Evolutionary conservation across 23 red algal species (phyloP), one percentile per base, ranked within the genome.

Genomic region (Pyropia yezoensis): DNA sequence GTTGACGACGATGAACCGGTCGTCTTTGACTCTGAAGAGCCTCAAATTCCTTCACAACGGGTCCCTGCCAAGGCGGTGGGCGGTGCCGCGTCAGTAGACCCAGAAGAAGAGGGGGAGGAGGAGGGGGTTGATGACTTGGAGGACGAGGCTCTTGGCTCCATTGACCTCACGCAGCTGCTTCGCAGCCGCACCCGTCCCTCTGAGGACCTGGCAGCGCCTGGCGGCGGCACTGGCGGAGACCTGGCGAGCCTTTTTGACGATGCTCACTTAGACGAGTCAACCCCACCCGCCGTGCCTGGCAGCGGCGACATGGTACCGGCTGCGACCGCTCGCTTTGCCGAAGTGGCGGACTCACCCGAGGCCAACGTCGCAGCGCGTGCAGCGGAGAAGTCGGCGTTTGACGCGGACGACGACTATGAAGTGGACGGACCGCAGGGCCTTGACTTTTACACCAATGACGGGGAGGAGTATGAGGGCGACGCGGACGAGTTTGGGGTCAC

Each of bases 401-500:
- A 76, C 5, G 71, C 69, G 64, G 32, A 87, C 27, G 51, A 67
- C 64, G 63, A 69, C 27, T 22, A 27, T 8, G 18, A 63, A 17
- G 63, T 55, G 13, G 32, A 70, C 29, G 69, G 65, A 2, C 33
- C 65, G 20, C 33, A 34, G 53, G 63, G 57, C n/a, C 32, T 77
- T 14, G 82, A 77, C 19, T 33, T 28, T 19, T 74, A 74, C 52
- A 56, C 56, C 20, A 55, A 74, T n/a, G 52, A 51, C 39, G 63
- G 34, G n/a, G 39, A 54, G 18, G 32, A 73, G 13, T 47, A 47
- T 47, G 61, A 49, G 25, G 61, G 69, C 21, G 62, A 52, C 23
- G 65, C 70, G 33, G 63, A 65, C n/a, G 82, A 76, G 23, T 71
- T 77, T 24, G 62, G 62, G 18, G 32, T 87, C 23, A 87, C 82